phyloP scores from a whole-genome alignment of 2,329 filamentous ascomycete species.

The Scytalidium lignicola region DNA sequence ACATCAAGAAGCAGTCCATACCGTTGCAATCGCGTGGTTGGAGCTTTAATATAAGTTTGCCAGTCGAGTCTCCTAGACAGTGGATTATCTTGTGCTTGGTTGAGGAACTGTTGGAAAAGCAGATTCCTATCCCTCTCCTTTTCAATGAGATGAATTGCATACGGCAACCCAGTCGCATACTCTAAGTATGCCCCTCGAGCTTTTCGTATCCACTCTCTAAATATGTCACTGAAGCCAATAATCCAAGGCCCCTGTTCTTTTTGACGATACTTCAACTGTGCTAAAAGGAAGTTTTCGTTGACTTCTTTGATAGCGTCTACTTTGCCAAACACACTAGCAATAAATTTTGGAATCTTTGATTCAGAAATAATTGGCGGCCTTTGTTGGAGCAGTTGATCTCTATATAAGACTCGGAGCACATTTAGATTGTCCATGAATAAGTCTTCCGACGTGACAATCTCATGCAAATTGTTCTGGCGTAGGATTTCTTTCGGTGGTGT shows the following conservation, averaged over 20 bases:
- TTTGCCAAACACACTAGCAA: constrained; percentile 83
- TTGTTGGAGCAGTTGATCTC: constrained; percentile 68
- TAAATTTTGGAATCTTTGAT: constrained; percentile 72
- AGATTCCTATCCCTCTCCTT: constrained; percentile 81
- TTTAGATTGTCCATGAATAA: constrained; percentile 85
- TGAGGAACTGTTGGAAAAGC: constrained; percentile 80
- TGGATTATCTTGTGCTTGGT: constrained; percentile 72
- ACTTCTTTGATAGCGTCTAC: constrained; percentile 82
- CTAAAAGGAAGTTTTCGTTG: constrained; percentile 87
- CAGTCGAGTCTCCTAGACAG: constrained; percentile 80
- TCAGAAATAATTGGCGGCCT: constrained; percentile 78
- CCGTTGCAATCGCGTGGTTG: constrained; percentile 86
- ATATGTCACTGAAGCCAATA: constrained; percentile 90
- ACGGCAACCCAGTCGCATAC: constrained; percentile 83
- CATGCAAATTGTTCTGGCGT: constrained; percentile 89
- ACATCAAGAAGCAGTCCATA: constrained; percentile 80
- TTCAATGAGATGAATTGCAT: constrained; percentile 75
- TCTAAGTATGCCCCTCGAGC: constrained; percentile 85
- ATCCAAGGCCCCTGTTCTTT: constrained; percentile 96
- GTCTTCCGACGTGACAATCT: constrained; percentile 92
- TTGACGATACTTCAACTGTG: constrained; percentile 93
- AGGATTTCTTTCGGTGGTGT: constrained; percentile 83
- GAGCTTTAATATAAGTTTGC: constrained; percentile 90
- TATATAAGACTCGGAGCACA: constrained; percentile 78
- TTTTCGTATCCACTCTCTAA: constrained; percentile 97